Conservation (phyloP, 371 early-diverging fungal genomes). For the Entomophthora muscae region DNA sequence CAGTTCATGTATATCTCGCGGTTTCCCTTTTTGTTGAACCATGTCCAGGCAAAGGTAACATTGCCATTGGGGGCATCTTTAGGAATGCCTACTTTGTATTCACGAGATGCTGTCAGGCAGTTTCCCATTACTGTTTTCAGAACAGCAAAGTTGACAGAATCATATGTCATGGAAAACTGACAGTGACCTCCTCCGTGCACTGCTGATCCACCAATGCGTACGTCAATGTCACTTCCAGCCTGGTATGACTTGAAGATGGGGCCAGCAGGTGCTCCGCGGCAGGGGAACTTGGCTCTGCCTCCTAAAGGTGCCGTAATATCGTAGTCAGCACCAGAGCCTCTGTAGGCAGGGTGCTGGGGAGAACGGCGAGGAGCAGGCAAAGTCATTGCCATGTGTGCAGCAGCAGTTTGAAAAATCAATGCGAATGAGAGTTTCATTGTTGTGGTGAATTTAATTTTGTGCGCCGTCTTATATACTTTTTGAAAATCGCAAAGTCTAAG, state of each 20-base stretch:
- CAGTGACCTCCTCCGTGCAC: neutral
- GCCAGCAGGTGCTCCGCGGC: neutral
- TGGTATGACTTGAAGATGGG: neutral
- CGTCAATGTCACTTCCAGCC: conserved; percentile 15
- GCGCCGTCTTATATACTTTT: too few relatives aligned
- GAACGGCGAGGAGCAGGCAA: conserved; percentile 1
- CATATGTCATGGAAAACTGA: neutral
- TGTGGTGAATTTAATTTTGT: too few relatives aligned
- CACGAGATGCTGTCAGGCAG: neutral
- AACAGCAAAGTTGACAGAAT: neutral
- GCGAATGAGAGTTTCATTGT: too few relatives aligned
- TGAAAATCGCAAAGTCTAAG: too few relatives aligned
- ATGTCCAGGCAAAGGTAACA: neutral
- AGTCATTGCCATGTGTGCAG: conserved; percentile 5
- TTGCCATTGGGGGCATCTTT: conserved; percentile 18
- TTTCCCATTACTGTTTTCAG: neutral
- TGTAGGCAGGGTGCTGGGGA: too few relatives aligned
- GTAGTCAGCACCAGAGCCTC: neutral
- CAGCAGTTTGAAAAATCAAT: too few relatives aligned
- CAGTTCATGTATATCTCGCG: conserved; percentile 56
- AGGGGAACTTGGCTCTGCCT: neutral
- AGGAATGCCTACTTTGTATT: conserved; percentile 17
- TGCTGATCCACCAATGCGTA: neutral
- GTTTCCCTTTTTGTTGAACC: too few relatives aligned
- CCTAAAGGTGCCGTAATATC: neutral